Evolutionary conservation across 148 eudicot species (phyloP).

Genomic region (Beta vulgaris): DNA sequence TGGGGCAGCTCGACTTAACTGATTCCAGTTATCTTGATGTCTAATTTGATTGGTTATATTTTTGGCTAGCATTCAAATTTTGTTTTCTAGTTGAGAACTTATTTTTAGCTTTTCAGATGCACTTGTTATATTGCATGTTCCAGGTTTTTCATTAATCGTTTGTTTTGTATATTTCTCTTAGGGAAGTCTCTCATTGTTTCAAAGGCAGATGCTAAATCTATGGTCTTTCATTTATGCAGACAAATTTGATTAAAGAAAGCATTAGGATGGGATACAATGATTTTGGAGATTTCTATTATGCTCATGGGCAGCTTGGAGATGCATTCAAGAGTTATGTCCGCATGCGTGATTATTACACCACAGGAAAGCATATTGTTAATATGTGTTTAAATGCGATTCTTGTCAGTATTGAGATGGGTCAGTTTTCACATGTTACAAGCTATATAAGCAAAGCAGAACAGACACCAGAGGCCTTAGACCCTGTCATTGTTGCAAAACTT

Average conservation of each 20-base stretch:
- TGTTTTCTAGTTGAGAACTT: neutral
- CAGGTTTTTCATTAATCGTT: neutral
- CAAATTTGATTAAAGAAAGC: constrained; percentile 97
- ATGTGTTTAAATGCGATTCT: constrained; percentile 93
- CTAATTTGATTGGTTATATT: neutral
- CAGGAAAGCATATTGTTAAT: constrained; percentile 77
- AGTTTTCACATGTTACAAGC: constrained; percentile 87
- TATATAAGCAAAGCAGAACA: constrained; percentile 92
- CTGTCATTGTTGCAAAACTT: constrained; percentile 63
- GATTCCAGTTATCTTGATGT: too few species aligned
- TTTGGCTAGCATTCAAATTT: neutral
- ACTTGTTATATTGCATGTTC: neutral
- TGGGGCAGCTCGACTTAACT: neutral
- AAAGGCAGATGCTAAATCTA: neutral
- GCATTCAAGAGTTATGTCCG: constrained; percentile 90
- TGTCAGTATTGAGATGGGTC: constrained; percentile 95
- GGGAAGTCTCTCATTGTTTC: neutral
- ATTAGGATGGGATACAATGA: constrained; percentile 98
- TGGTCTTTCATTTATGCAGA: constrained; percentile 45
- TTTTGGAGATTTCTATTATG: constrained; percentile 83
- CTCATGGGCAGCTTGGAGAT: constrained; percentile 84
- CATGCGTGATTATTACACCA: constrained; percentile 98
- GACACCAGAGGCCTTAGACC: constrained; percentile 57
- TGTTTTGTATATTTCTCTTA: neutral
- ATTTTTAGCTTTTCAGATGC: neutral